phyloP scores from a whole-genome alignment of 1,284 basidiomycete species.

The Trametes sp. region DNA sequence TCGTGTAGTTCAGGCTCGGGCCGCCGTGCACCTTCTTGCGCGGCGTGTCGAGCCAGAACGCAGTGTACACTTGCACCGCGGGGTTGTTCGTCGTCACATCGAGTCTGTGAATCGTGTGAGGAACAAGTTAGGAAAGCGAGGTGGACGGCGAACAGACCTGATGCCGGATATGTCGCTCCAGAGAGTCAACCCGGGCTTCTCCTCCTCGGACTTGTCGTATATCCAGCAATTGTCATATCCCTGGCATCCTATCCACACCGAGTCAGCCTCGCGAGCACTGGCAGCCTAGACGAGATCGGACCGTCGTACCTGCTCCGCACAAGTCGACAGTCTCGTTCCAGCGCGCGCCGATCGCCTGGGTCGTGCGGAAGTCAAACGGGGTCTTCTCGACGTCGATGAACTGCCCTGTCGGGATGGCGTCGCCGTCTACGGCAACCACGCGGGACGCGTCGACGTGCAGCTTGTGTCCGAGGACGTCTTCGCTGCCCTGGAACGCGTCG shows the following conservation, averaged over 20 bases:
- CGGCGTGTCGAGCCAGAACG: slow-evolving; percentile 52
- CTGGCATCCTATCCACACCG: slow-evolving; percentile 27
- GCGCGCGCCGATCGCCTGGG: slow-evolving; percentile 48
- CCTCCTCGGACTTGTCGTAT: slow-evolving; percentile 46
- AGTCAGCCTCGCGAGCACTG: neutral
- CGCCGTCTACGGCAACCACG: slow-evolving; percentile 53
- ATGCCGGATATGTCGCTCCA: slow-evolving; percentile 59
- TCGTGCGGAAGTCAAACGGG: slow-evolving; percentile 55
- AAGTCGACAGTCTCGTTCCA: slow-evolving; percentile 52
- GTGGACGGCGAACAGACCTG: neutral
- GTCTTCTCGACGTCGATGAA: slow-evolving; percentile 51
- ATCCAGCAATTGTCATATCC: slow-evolving; percentile 47
- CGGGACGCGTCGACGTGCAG: slow-evolving; percentile 51
- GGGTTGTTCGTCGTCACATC: slow-evolving; percentile 61
- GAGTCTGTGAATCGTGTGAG: slow-evolving; percentile 42
- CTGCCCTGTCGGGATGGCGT: slow-evolving; percentile 58
- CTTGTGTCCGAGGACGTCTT: slow-evolving; percentile 54
- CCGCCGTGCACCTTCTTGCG: slow-evolving; percentile 62
- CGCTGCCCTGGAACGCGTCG: slow-evolving; percentile 58
- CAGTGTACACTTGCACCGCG: slow-evolving; percentile 57
- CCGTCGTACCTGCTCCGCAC: slow-evolving; percentile 46
- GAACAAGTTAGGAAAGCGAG: neutral
- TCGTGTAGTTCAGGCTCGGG: slow-evolving; percentile 50
- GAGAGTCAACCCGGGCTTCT: slow-evolving; percentile 40
- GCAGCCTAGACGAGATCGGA: neutral